Percentiles rank a stretch among this genome's conserved stretches.
These are phyloP conservation scores for Fusarium circinatum DNA, from an alignment of 2,329 filamentous ascomycete species.

Conservation along the genomic window DNA sequence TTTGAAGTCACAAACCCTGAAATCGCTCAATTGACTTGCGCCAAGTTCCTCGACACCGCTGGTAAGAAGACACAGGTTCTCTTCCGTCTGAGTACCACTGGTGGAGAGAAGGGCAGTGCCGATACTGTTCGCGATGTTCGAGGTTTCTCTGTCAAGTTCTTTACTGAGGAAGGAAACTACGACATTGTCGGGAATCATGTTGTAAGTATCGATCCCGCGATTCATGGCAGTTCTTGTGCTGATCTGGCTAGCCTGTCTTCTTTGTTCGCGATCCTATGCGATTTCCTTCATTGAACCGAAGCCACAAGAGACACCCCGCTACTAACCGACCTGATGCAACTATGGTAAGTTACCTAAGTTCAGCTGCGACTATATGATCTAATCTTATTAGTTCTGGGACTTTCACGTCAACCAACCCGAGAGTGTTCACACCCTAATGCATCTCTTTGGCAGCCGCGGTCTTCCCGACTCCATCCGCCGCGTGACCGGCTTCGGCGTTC, in stretches of 20 bases:
- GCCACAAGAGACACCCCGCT: constrained; percentile 38
- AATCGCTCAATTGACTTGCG: constrained; percentile 62
- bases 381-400: constrained; percentile 14
- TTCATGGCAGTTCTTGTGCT: accelerated
- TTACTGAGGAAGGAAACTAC: constrained; percentile 70
- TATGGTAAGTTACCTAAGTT: background rate
- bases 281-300: constrained; percentile 6
- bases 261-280: constrained; percentile 7
- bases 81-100: constrained; percentile 77
- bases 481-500: constrained; percentile 16
- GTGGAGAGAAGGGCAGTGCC: constrained; percentile 70
- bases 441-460: constrained; percentile 17
- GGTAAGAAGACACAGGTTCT: constrained; percentile 67
- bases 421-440: constrained; percentile 22
- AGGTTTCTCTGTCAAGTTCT: constrained; percentile 67
- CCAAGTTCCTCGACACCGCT: constrained; percentile 61
- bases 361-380: background rate
- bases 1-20: constrained; percentile 65
- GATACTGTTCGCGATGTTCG: constrained; percentile 76
- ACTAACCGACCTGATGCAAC: constrained; percentile 20
- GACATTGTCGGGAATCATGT: constrained; percentile 62
- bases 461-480: constrained; percentile 13
- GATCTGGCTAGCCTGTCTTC: background rate
- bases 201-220: background rate
- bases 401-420: constrained; percentile 30